Percentiles rank a stretch among this genome's conserved stretches.
phyloP scores from a whole-genome alignment of 352 stramenopile species.

The Labyrinthula sp. region DNA sequence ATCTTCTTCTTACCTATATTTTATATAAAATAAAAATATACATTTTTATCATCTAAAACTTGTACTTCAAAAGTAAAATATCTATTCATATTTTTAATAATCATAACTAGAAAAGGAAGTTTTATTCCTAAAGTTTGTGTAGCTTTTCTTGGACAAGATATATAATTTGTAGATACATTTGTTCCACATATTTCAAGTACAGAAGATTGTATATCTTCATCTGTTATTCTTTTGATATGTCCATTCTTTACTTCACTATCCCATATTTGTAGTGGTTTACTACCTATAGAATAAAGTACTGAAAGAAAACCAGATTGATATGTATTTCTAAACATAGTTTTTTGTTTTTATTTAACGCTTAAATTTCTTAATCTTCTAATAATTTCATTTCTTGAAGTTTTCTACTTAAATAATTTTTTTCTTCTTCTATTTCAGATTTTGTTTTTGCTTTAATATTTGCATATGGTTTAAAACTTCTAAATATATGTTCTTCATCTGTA shows the following conservation, averaged over 20 bases:
- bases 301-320: constrained; percentile 91
- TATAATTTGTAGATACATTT: constrained; percentile 94
- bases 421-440: too few relatives aligned
- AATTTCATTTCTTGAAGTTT: too few relatives aligned
- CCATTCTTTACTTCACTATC: constrained; percentile 89
- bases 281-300: constrained; percentile 91
- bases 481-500: too few relatives aligned
- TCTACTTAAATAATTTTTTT: too few relatives aligned
- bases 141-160: constrained; percentile 73
- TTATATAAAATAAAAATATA: too few relatives aligned
- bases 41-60: constrained; percentile 92
- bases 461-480: too few relatives aligned
- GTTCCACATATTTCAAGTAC: constrained; percentile 92
- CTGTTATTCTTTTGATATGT: constrained; percentile 92
- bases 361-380: too few relatives aligned
- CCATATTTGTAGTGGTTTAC: constrained; percentile 91
- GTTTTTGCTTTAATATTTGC: too few relatives aligned
- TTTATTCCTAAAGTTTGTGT: constrained; percentile 88
- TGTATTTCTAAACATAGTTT: constrained; percentile 83
- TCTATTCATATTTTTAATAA: constrained; percentile 96
- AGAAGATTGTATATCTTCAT: constrained; percentile 88
- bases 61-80: constrained; percentile 96
- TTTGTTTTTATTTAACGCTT: background rate
- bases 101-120: constrained; percentile 91
- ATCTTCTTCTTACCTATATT: constrained; percentile 46